A percentile compares a stretch with the other conserved stretches of the same genome.
Conservation (phyloP, 495 filamentous ascomycete genomes). For the Aspergillus bridgeri region DNA sequence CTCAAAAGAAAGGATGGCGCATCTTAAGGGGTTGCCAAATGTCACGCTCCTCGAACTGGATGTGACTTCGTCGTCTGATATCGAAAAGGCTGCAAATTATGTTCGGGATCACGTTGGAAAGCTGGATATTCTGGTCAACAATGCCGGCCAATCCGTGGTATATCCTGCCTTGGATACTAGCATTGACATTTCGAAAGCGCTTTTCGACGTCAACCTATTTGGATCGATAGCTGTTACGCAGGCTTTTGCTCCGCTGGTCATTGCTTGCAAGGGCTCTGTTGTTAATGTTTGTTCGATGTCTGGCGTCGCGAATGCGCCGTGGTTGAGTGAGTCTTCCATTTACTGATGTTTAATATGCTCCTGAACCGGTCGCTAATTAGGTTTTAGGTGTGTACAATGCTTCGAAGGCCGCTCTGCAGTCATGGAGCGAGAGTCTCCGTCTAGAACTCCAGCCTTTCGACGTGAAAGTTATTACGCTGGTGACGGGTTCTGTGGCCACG, state of each 20-base stretch:
- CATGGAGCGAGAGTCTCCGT: constrained; percentile 24
- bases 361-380: neutral
- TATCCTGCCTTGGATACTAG: constrained; percentile 47
- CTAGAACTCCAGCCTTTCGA: constrained; percentile 30
- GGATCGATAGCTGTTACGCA: constrained; percentile 52
- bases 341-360: neutral
- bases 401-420: constrained; percentile 27
- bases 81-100: neutral
- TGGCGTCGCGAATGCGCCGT: constrained; percentile 23
- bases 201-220: constrained; percentile 63
- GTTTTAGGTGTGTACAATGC: constrained; percentile 21
- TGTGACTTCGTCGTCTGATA: constrained; percentile 9
- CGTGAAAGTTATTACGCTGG: constrained; percentile 39
- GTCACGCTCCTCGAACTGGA: constrained; percentile 17
- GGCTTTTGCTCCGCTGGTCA: constrained; percentile 51
- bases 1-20: constrained; percentile 25
- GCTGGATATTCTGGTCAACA: constrained; percentile 15
- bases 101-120: neutral
- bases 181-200: constrained; percentile 47
- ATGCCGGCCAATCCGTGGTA: constrained; percentile 9
- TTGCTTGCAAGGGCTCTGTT: constrained; percentile 49
- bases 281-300: constrained; percentile 52
- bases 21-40: constrained; percentile 15
- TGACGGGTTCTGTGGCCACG: constrained; percentile 19
- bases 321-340: constrained; percentile 1